Evolutionary conservation across 2,329 filamentous ascomycete genomes (phyloP).

Genomic region (Alternaria gansuensis): DNA sequence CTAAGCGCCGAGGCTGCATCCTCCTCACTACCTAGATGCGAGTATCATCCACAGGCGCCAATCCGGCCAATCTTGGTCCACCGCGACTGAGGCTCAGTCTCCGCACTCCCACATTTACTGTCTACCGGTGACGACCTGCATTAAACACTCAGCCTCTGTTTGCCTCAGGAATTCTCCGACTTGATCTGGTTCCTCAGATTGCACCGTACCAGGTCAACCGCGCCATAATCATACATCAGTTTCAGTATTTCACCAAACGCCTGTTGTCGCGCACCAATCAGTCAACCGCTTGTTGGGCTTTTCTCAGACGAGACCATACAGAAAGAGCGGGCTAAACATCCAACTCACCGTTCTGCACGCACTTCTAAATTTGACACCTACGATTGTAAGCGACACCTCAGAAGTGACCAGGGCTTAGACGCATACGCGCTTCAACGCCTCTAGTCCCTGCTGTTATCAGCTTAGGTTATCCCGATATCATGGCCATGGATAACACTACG

Average conservation of each 20-base stretch:
- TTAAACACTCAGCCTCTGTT: conserved; percentile 33
- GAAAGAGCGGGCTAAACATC: conserved; percentile 35
- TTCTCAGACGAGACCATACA: conserved; percentile 35
- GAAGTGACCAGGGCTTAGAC: conserved; percentile 34
- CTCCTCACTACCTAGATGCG: conserved; percentile 34
- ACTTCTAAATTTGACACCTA: conserved; percentile 45
- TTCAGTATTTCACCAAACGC: conserved; percentile 43
- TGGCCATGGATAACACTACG: conserved; percentile 61
- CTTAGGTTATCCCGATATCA: conserved; percentile 37
- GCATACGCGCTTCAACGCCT: conserved; percentile 38
- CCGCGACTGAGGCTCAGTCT: conserved; percentile 27
- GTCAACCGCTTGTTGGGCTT: conserved; percentile 23
- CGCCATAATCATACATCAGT: conserved; percentile 42
- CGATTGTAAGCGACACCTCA: conserved; percentile 29
- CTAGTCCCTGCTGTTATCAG: conserved; percentile 42
- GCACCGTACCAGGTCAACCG: conserved; percentile 43
- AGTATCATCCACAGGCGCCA: conserved; percentile 42
- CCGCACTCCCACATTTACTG: conserved; percentile 21
- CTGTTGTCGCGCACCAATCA: conserved; percentile 34
- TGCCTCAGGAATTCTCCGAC: conserved; percentile 30
- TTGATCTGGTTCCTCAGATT: conserved; percentile 26
- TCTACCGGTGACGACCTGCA: conserved; percentile 31
- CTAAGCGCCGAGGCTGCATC: conserved; percentile 48
- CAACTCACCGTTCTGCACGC: conserved; percentile 36
- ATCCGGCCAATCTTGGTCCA: conserved; percentile 44